Evolutionary conservation across 1,284 basidiomycete species (phyloP).

Genomic region (Ceratobasidium sp.): DNA sequence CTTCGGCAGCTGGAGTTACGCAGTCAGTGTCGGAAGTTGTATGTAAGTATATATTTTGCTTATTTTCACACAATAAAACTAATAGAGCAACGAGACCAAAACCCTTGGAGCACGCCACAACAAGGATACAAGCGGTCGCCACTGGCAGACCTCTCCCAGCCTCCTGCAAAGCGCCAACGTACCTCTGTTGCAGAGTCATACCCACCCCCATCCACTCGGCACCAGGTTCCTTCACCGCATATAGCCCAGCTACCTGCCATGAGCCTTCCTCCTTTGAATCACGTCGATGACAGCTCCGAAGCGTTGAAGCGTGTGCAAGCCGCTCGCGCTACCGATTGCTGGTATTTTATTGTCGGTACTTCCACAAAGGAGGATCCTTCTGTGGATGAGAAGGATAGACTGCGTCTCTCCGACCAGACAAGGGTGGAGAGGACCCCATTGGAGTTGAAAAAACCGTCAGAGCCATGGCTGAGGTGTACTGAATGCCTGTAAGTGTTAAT

Average conservation of each 20-base stretch:
- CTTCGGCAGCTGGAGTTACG: not conserved
- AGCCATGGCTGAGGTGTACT: not conserved
- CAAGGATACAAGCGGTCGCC: not conserved
- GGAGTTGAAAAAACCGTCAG: not conserved
- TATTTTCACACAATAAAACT: no score
- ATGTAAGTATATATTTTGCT: conserved; percentile 3
- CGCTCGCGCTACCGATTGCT: not conserved
- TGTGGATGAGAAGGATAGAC: not conserved
- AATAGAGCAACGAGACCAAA: not conserved
- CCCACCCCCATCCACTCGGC: not conserved
- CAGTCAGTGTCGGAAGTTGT: not conserved
- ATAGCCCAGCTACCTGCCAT: not conserved
- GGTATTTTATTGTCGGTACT: not conserved
- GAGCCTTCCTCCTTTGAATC: not conserved
- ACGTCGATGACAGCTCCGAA: not conserved
- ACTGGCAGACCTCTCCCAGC: not conserved
- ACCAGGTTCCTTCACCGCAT: not conserved
- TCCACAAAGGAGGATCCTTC: not conserved
- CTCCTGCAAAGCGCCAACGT: not conserved
- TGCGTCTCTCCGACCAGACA: not conserved
- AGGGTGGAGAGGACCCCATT: not conserved
- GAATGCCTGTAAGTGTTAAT: conserved; percentile 8
- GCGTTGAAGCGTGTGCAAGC: not conserved
- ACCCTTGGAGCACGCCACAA: not conserved
- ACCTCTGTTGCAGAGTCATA: not conserved